Percentiles rank a stretch among this genome's conserved stretches.
Conservation (phyloP, 495 filamentous ascomycete species). For the Daldinia childiae region DNA sequence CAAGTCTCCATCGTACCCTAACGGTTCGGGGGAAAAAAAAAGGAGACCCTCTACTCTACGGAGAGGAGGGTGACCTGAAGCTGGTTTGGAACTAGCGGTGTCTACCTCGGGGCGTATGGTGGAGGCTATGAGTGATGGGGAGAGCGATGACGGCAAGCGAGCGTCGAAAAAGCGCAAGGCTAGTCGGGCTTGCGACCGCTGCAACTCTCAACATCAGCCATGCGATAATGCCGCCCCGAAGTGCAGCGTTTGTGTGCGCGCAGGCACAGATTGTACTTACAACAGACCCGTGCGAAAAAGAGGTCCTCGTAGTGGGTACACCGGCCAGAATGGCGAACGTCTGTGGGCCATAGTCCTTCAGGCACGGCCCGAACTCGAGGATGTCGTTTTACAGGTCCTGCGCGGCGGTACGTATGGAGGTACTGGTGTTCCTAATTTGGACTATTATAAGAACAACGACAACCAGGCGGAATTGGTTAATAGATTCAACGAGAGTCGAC, state of each 20-base stretch:
- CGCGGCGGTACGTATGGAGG: conserved; percentile 40
- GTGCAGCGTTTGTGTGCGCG: conserved; percentile 48
- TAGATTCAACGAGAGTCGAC: conserved; percentile 44
- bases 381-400: conserved; percentile 44
- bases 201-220: conserved; percentile 48
- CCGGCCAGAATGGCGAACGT: conserved; percentile 48
- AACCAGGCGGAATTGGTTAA: conserved; percentile 47
- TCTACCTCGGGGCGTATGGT: conserved; percentile 28
- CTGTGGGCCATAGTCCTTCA: conserved; percentile 47
- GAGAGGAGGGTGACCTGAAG: conserved; percentile 1
- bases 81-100: conserved; percentile 17
- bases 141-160: conserved; percentile 47
- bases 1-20: conserved; percentile 10
- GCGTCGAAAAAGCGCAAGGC: conserved; percentile 49
- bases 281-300: conserved; percentile 47
- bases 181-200: conserved; percentile 48
- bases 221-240: conserved; percentile 48
- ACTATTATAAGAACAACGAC: conserved; percentile 48
- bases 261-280: conserved; percentile 47
- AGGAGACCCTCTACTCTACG: conserved; percentile 10
- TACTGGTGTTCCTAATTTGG: conserved; percentile 44
- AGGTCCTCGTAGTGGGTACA: conserved; percentile 48
- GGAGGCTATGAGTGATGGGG: conserved; percentile 50
- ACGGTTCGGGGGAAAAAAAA: background rate
- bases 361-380: conserved; percentile 44